Conservation (phyloP, 371 early-diverging fungal genomes). For the Capillidium rhysosporum region DNA sequence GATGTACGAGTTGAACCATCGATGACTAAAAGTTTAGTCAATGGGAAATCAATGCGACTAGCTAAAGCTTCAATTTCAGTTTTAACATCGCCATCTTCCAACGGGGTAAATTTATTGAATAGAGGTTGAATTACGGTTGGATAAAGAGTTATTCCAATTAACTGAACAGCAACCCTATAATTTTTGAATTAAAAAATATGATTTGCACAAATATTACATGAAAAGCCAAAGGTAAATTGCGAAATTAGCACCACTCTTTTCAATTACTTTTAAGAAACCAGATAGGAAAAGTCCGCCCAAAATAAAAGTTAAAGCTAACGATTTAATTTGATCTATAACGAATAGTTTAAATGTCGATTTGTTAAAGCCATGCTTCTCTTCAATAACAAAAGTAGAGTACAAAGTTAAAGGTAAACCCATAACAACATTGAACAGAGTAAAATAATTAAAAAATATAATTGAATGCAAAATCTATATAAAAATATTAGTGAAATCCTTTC, state of each 20-base stretch:
- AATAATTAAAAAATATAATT: slow-evolving; percentile 45
- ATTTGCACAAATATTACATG: slow-evolving; percentile 27
- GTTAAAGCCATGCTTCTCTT: slow-evolving; percentile 92
- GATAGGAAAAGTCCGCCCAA: slow-evolving; percentile 64
- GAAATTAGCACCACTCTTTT: slow-evolving; percentile 65
- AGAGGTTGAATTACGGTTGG: slow-evolving; percentile 94
- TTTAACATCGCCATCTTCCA: slow-evolving; percentile 73
- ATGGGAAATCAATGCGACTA: slow-evolving; percentile 70
- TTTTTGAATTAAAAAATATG: slow-evolving; percentile 2
- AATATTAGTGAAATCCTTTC: not conserved
- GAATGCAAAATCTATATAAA: slow-evolving; percentile 55
- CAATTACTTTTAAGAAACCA: slow-evolving; percentile 65
- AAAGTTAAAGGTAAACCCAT: slow-evolving; percentile 61
- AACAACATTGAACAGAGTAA: slow-evolving; percentile 34
- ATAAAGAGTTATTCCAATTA: slow-evolving; percentile 75
- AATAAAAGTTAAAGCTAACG: slow-evolving; percentile 33
- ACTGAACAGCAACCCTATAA: slow-evolving; percentile 60
- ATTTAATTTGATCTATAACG: slow-evolving; percentile 64
- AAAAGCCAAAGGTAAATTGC: slow-evolving; percentile 77
- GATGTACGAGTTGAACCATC: slow-evolving; percentile 88
- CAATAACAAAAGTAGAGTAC: slow-evolving; percentile 87
- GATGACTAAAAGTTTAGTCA: slow-evolving; percentile 85
- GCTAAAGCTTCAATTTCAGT: slow-evolving; percentile 72
- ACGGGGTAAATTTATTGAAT: slow-evolving; percentile 90
- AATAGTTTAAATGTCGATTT: slow-evolving; percentile 75